Conservation (phyloP, 805 yeast genomes). For the Saccharomycopsis sp. region DNA sequence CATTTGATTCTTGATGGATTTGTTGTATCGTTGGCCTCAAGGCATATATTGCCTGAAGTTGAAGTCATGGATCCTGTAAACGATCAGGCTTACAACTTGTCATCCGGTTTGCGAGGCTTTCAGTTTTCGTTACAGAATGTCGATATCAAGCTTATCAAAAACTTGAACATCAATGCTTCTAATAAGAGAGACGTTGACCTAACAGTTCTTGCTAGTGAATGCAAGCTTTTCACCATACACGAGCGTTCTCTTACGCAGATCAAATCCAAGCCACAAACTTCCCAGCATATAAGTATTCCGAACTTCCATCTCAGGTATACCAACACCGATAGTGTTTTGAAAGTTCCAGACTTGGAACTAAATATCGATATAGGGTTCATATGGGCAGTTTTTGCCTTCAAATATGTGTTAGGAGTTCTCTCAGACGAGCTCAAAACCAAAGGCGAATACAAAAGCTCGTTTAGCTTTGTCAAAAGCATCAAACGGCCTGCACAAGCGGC, state of each 20-base stretch:
- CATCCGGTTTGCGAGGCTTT: slow-evolving; percentile 13
- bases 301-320: not conserved
- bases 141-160: not conserved
- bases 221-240: slow-evolving; percentile 7
- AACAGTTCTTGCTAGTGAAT: not conserved
- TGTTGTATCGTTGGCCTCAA: slow-evolving; percentile 11
- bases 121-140: slow-evolving; percentile 2
- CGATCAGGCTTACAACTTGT: slow-evolving; percentile 1
- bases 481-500: too few relatives aligned
- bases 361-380: slow-evolving; percentile 7
- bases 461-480: not conserved
- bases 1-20: slow-evolving; percentile 10
- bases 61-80: not conserved
- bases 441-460: not conserved
- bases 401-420: not conserved
- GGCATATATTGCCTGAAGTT: slow-evolving; percentile 10
- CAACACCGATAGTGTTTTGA: not conserved
- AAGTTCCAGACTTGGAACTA: slow-evolving; percentile 3
- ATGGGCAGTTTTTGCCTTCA: slow-evolving; percentile 12
- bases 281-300: slow-evolving; percentile 1
- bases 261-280: not conserved
- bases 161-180: slow-evolving; percentile 1
- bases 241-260: slow-evolving; percentile 7
- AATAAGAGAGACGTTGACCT: not conserved
- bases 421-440: not conserved